Evolutionary conservation across 495 filamentous ascomycete genomes (phyloP).

Genomic region (Hyaloscypha variabilis): DNA sequence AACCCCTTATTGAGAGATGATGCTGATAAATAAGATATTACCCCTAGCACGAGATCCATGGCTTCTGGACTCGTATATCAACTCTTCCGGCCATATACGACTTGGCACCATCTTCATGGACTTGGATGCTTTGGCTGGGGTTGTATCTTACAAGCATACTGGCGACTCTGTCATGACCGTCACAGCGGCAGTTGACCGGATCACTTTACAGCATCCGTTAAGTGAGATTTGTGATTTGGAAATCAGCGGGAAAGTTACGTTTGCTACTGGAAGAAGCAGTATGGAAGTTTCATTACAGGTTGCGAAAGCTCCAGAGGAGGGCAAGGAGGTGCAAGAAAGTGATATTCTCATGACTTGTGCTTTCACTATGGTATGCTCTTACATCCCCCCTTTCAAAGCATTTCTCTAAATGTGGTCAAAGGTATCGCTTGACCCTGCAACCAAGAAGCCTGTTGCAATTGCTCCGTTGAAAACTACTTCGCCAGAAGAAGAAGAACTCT

Average conservation of each 20-base stretch:
- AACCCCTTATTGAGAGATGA: background rate
- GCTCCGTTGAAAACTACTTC: conserved; percentile 65
- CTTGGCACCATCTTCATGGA: conserved; percentile 80
- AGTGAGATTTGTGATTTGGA: conserved; percentile 82
- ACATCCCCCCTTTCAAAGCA: background rate
- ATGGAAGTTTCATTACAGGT: conserved; percentile 83
- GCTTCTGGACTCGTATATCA: conserved; percentile 47
- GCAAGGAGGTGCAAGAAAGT: conserved; percentile 59
- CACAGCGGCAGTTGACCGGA: conserved; percentile 80
- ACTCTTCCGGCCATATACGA: conserved; percentile 45
- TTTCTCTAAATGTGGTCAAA: conserved; percentile 5
- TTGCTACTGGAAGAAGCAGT: conserved; percentile 76
- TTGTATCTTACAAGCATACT: conserved; percentile 83
- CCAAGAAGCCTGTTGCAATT: conserved; percentile 61
- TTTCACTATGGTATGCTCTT: conserved; percentile 69
- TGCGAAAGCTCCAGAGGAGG: conserved; percentile 60
- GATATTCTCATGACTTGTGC: conserved; percentile 78
- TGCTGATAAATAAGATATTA: conserved; percentile 29
- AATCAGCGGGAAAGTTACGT: conserved; percentile 78
- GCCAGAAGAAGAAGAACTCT: conserved; percentile 70
- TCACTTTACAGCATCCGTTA: conserved; percentile 72
- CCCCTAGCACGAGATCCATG: conserved; percentile 44
- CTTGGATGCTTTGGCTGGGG: conserved; percentile 77
- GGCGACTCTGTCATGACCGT: conserved; percentile 77
- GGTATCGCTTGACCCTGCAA: conserved; percentile 73